Conservation (phyloP, 495 filamentous ascomycete genomes). For the Trypethelium eluteriae region DNA sequence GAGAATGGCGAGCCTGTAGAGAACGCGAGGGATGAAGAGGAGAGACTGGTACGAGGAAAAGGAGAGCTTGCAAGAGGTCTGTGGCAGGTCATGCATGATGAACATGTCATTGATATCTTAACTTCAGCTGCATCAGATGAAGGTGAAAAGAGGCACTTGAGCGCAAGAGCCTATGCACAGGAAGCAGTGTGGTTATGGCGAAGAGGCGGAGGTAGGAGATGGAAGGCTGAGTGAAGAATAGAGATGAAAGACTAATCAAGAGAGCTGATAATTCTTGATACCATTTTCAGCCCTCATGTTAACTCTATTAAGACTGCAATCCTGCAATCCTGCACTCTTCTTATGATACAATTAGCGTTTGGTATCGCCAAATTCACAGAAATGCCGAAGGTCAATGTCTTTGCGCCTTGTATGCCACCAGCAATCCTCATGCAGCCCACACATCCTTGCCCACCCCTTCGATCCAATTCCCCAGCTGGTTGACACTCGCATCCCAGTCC, state of each 20-base stretch:
- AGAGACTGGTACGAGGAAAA: constrained; percentile 15
- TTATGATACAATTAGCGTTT: not conserved
- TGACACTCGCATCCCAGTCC: constrained; percentile 94
- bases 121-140: constrained; percentile 55
- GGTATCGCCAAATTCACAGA: not conserved
- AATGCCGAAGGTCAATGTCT: not conserved
- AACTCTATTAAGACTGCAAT: not conserved
- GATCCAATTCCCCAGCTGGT: constrained; percentile 91
- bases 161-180: constrained; percentile 70
- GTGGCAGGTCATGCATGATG: constrained; percentile 57
- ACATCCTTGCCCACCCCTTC: constrained; percentile 42
- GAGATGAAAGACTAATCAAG: not conserved
- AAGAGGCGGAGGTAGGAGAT: constrained; percentile 57
- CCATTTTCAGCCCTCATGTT: not conserved
- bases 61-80: constrained; percentile 35
- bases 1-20: constrained; percentile 19
- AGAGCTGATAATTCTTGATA: not conserved
- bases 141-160: constrained; percentile 46
- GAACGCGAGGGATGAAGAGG: constrained; percentile 21
- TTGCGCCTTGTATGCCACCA: not conserved
- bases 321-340: not conserved
- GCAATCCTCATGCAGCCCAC: constrained; percentile 20
- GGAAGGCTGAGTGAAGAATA: constrained; percentile 32
- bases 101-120: constrained; percentile 64
- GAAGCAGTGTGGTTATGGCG: constrained; percentile 91